Percentiles rank a stretch among this genome's conserved stretches.
Conservation (phyloP, 306 rosid genomes). For the Quercus robur region DNA sequence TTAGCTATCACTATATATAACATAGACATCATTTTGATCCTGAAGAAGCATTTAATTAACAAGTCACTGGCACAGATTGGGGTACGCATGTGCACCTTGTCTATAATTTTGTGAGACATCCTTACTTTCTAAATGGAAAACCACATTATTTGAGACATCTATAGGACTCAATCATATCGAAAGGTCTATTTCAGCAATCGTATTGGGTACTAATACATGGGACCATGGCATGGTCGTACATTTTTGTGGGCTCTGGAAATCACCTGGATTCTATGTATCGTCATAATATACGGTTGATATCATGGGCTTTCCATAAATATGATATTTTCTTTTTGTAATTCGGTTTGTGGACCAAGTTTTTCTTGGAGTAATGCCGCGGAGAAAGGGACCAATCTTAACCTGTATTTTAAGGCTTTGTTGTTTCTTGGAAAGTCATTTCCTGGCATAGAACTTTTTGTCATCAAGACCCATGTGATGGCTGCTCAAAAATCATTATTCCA, state of each 20-base stretch:
- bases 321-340: not conserved
- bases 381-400: constrained; percentile 42
- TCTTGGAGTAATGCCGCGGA: constrained; percentile 17
- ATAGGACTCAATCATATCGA: not conserved
- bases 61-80: constrained; percentile 7
- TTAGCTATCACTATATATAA: not conserved
- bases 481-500: no score
- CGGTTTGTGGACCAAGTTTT: constrained; percentile 26
- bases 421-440: constrained; percentile 24
- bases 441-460: constrained; percentile 23
- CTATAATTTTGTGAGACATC: constrained; percentile 8
- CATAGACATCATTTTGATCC: not conserved
- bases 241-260: not conserved
- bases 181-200: constrained; percentile 16
- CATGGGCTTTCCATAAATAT: constrained; percentile 20
- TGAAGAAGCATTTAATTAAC: not conserved
- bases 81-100: constrained; percentile 16
- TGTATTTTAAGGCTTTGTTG: constrained; percentile 18
- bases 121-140: not conserved
- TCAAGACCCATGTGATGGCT: constrained; percentile 30
- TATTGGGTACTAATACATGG: constrained; percentile 11
- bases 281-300: constrained; percentile 24
- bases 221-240: not conserved
- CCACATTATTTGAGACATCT: not conserved
- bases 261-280: not conserved